Evolutionary conservation across 306 rosid genomes (phyloP).

Genomic region (Vachellia collinsii): DNA sequence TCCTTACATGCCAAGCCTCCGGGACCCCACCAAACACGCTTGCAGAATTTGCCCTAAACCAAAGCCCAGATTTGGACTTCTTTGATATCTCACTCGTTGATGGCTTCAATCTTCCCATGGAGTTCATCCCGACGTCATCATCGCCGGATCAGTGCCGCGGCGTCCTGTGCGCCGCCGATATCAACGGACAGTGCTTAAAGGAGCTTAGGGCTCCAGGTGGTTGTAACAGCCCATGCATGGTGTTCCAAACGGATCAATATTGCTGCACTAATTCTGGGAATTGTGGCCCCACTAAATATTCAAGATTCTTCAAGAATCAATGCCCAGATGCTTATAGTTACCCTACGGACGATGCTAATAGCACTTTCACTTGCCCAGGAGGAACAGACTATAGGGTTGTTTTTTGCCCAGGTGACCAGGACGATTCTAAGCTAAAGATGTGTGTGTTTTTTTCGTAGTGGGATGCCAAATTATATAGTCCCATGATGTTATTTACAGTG

Average conservation of each 20-base stretch:
- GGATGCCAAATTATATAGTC: too few species aligned
- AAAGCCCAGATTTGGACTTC: conserved; percentile 36
- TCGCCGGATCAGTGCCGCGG: not conserved
- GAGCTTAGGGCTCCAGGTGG: conserved; percentile 45
- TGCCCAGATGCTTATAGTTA: conserved; percentile 50
- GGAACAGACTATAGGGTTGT: conserved; percentile 51
- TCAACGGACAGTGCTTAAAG: conserved; percentile 47
- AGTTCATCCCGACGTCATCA: conserved; percentile 32
- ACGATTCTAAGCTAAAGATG: too few species aligned
- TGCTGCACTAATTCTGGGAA: conserved; percentile 41
- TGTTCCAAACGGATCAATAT: conserved; percentile 36
- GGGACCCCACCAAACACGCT: conserved; percentile 58
- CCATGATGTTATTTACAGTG: too few species aligned
- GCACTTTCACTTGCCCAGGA: conserved; percentile 35
- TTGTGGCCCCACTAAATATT: conserved; percentile 42
- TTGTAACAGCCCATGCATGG: conserved; percentile 52
- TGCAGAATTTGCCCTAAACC: conserved; percentile 54
- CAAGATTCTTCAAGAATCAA: conserved; percentile 42
- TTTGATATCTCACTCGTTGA: conserved; percentile 45
- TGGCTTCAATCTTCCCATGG: conserved; percentile 56
- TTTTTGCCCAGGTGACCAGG: conserved; percentile 31
- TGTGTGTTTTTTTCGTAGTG: too few species aligned
- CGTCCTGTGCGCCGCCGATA: conserved; percentile 37
- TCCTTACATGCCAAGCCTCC: conserved; percentile 31
- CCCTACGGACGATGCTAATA: conserved; percentile 44